Percentiles rank a stretch among this genome's conserved stretches.
Conservation (phyloP, 805 yeast genomes). For the Tetrapisispora pingtungensis region DNA sequence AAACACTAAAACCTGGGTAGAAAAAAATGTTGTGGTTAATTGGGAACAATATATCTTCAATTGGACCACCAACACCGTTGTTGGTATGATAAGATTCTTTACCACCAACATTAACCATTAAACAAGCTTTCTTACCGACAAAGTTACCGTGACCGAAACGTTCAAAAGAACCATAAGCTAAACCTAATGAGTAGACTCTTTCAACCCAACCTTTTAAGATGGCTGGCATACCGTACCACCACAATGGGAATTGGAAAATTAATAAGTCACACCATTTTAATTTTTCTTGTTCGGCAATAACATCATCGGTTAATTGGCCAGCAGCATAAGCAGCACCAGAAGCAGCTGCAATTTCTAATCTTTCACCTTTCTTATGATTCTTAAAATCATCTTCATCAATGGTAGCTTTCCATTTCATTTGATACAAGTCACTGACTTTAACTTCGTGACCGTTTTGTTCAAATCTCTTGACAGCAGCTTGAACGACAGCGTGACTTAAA, state of each 20-base stretch:
- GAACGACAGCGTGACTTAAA: constrained; percentile 9
- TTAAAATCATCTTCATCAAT: constrained; percentile 12
- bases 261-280: constrained; percentile 24
- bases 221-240: constrained; percentile 29
- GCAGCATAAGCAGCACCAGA: constrained; percentile 11
- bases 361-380: constrained; percentile 5
- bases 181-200: constrained; percentile 16
- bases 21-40: constrained; percentile 19
- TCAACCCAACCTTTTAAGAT: constrained; percentile 27
- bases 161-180: constrained; percentile 17
- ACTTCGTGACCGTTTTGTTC: constrained; percentile 15
- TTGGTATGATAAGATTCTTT: constrained; percentile 6
- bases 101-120: constrained; percentile 15
- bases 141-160: constrained; percentile 17
- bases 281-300: constrained; percentile 22
- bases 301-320: constrained; percentile 20
- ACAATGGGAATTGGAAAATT: constrained; percentile 22
- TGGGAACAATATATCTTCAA: constrained; percentile 19
- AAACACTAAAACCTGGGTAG: constrained; percentile 17
- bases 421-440: constrained; percentile 15
- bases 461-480: constrained; percentile 7
- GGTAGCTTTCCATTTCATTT: constrained; percentile 12
- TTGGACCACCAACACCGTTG: constrained; percentile 17
- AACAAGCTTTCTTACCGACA: constrained; percentile 14
- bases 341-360: constrained; percentile 11